These are phyloP conservation scores for Amanita inopinata DNA, from an alignment of 768 basidiomycete species.

Conservation along the genomic window DNA sequence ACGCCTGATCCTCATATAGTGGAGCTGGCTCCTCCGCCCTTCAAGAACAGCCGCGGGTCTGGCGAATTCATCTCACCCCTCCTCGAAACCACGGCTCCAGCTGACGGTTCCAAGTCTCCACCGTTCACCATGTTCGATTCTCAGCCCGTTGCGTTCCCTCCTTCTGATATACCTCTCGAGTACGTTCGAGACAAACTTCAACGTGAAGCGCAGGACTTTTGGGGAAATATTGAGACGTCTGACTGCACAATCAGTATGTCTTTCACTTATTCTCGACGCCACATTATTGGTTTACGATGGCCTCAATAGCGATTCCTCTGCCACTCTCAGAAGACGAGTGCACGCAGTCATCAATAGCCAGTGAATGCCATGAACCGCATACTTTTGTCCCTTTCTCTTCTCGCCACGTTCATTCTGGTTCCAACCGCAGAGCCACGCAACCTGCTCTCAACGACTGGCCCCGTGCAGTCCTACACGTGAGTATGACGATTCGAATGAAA, in stretches of 20 bases:
- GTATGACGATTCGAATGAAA: too few species aligned
- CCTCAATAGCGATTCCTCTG: slow-evolving; percentile 4
- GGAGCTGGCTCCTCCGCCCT: slow-evolving; percentile 18
- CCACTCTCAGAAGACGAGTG: slow-evolving; percentile 16
- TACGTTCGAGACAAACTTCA: slow-evolving; percentile 67
- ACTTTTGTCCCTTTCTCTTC: slow-evolving; percentile 20
- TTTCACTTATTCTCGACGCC: not conserved
- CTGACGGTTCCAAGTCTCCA: slow-evolving; percentile 20
- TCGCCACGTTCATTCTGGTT: slow-evolving; percentile 24
- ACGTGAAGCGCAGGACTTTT: slow-evolving; percentile 55
- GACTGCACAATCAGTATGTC: slow-evolving; percentile 69
- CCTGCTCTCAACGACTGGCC: slow-evolving; percentile 40
- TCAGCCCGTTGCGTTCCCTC: slow-evolving; percentile 52
- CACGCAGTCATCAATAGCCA: slow-evolving; percentile 38
- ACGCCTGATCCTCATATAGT: slow-evolving; percentile 21
- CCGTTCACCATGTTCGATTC: slow-evolving; percentile 8
- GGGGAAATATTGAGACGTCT: slow-evolving; percentile 67
- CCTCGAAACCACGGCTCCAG: slow-evolving; percentile 16
- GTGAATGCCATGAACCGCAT: slow-evolving; percentile 24
- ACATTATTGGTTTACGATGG: not conserved
- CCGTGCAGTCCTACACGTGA: slow-evolving; percentile 54
- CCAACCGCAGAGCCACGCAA: slow-evolving; percentile 41
- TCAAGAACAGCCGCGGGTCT: slow-evolving; percentile 32
- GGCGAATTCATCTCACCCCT: slow-evolving; percentile 22
- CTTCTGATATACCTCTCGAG: slow-evolving; percentile 57